Base-by-base conservation (phyloP, 768 basidiomycete species). In the Mycena epipterygia region DNA sequence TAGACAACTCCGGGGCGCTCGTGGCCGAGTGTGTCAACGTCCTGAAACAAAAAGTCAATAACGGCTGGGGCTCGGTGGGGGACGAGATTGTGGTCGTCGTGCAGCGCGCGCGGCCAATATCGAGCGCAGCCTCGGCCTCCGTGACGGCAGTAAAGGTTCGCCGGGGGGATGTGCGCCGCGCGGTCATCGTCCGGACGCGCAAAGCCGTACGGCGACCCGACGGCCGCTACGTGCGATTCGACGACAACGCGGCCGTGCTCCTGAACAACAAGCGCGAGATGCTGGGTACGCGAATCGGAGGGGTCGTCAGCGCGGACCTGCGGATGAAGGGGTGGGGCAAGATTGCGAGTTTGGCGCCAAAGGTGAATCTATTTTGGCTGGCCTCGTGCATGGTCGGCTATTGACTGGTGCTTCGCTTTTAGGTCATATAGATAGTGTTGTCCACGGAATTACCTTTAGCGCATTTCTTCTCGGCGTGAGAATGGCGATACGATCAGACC, bases 31-130 rank as follows among this genome's bases (percentile, higher is more conserved):
- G 96, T 78, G 95, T 99, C 79, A 98, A 98, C 81, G 90, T 99
- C 32, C 87, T 98, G 67, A 98, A 98, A 82, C 91, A 95, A 79
- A 99, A 98, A 81, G 95, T 96, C 75, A 97, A 95, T 80, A 94
- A 96, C 75, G 97, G 97, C 49, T 95, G 94, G 90, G 97, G 96
- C 37, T 87, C 89, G 35, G 94, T 96, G 19, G 97, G 97, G 52
- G 97, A 98, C 83, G 96, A 97, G 80, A 95, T 98, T 70, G 96
- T 97, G 74, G 96, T 95, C 66, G 96, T 99, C 65, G 91, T 99
- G 69, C 95, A 98, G 79, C 90, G 91, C 64, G 97, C 97, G 5
- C 89, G 96, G 17, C 95, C 96, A 7, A 82, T 96, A 13, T 88
- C 92, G 13, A 88, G 89, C 6, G 87, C 90, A 11, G 83, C 89